phyloP scores from a whole-genome alignment of 768 basidiomycete species.

The Russula olivacea region DNA sequence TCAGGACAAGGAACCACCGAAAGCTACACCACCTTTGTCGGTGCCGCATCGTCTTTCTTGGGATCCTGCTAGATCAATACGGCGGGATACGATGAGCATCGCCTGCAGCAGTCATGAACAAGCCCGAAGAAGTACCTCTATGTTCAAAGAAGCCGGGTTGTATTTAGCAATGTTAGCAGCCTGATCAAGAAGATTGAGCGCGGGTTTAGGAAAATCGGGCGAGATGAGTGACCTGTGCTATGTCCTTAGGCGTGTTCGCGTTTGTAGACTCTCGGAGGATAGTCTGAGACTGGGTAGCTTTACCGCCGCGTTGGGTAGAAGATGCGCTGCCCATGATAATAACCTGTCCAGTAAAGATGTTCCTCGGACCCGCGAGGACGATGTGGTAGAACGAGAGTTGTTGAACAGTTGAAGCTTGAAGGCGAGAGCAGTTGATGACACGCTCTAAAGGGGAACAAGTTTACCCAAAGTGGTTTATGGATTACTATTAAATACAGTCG shows the following conservation, averaged over 20 bases:
- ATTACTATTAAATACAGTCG: background rate
- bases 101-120: background rate
- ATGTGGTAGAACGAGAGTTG: conserved; percentile 18
- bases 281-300: conserved; percentile 9
- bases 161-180: conserved; percentile 14
- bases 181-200: conserved; percentile 6
- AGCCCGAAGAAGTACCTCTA: background rate
- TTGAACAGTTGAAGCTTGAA: background rate
- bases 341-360: conserved; percentile 1
- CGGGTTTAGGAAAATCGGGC: background rate
- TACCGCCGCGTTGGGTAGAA: conserved; percentile 17
- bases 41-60: background rate
- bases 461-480: background rate
- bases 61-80: background rate
- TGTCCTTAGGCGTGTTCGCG: conserved; percentile 10
- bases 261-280: conserved; percentile 6
- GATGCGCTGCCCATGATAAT: conserved; percentile 18
- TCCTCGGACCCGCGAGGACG: conserved; percentile 22
- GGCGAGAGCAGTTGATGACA: background rate
- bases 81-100: background rate
- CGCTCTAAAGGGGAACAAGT: background rate
- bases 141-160: background rate
- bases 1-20: background rate
- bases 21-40: conserved; percentile 7
- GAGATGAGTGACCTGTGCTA: conserved; percentile 16